Evolutionary conservation across 2,329 filamentous ascomycete genomes (phyloP).

Genomic region (Domatiomyces catenatus): DNA sequence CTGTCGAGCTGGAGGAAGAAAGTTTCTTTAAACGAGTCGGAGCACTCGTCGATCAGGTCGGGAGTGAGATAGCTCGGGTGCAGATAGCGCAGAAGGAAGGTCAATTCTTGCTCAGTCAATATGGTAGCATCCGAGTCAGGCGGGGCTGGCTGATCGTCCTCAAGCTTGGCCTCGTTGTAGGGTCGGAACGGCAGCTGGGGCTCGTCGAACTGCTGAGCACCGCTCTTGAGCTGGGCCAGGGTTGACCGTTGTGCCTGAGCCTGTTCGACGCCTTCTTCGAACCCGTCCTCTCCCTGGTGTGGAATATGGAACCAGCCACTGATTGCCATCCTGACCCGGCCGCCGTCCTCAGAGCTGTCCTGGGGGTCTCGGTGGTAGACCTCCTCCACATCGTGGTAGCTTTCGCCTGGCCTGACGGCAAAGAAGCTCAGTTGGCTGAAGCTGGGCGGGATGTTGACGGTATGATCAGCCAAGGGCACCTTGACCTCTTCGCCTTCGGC

Average conservation of each 20-base stretch:
- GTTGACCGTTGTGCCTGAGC: constrained; percentile 78
- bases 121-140: constrained; percentile 36
- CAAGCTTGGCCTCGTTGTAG: constrained; percentile 22
- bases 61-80: constrained; percentile 81
- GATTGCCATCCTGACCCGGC: constrained; percentile 76
- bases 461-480: constrained; percentile 63
- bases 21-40: constrained; percentile 63
- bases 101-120: constrained; percentile 65
- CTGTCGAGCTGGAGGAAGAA: constrained; percentile 69
- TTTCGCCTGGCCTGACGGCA: constrained; percentile 93
- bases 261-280: constrained; percentile 73
- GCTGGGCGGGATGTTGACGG: constrained; percentile 73
- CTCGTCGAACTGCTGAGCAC: constrained; percentile 64
- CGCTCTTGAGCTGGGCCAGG: constrained; percentile 79
- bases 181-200: constrained; percentile 48
- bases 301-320: constrained; percentile 99
- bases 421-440: constrained; percentile 99
- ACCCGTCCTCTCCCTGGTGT: constrained; percentile 84
- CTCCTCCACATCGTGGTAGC: constrained; percentile 97
- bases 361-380: constrained; percentile 60
- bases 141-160: constrained; percentile 20
- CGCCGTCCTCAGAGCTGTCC: constrained; percentile 35
- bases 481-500: constrained; percentile 60
- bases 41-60: constrained; percentile 71
- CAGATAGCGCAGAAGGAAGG: constrained; percentile 82